These are phyloP conservation scores for Uncinocarpus reesii DNA, from an alignment of 2,329 filamentous ascomycete genomes.

Conservation along the genomic window DNA sequence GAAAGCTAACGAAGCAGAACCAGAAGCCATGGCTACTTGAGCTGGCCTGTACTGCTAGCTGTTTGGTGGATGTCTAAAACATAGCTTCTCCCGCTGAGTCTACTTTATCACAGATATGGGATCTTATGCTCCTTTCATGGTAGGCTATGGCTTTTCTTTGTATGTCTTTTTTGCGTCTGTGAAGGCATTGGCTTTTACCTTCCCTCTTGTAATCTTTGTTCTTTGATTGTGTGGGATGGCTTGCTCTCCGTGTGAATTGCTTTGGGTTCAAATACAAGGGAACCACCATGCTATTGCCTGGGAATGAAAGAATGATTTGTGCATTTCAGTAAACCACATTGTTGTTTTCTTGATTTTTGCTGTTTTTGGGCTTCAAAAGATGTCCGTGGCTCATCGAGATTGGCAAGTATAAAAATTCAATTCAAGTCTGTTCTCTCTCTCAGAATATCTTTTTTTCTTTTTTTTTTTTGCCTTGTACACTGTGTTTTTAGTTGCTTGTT, in stretches of 20 bases:
- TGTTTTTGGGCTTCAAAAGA: not conserved
- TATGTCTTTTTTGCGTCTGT: not conserved
- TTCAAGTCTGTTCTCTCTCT: not conserved
- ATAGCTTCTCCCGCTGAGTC: too few relatives aligned
- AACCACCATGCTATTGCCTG: not conserved
- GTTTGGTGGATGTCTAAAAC: not conserved
- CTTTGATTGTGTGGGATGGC: slow-evolving; percentile 1
- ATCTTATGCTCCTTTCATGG: not conserved
- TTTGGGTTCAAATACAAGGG: too few relatives aligned
- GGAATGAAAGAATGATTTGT: not conserved
- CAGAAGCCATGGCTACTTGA: slow-evolving; percentile 9
- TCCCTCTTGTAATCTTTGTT: slow-evolving; percentile 19
- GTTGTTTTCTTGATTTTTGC: not conserved
- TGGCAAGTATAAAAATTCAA: not conserved
- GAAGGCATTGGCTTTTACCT: slow-evolving; percentile 6
- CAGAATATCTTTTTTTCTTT: not conserved
- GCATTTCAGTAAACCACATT: not conserved
- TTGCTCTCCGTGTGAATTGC: not conserved
- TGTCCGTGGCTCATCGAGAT: not conserved
- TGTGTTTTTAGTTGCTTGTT: too few relatives aligned
- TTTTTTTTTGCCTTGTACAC: not conserved
- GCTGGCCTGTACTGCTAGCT: not conserved
- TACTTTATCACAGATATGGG: not conserved
- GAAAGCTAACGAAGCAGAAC: slow-evolving; percentile 1
- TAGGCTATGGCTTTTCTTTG: not conserved